These are phyloP conservation scores for Calonectria honghensis DNA, from an alignment of 2,329 filamentous ascomycete genomes.

Conservation along the genomic window DNA sequence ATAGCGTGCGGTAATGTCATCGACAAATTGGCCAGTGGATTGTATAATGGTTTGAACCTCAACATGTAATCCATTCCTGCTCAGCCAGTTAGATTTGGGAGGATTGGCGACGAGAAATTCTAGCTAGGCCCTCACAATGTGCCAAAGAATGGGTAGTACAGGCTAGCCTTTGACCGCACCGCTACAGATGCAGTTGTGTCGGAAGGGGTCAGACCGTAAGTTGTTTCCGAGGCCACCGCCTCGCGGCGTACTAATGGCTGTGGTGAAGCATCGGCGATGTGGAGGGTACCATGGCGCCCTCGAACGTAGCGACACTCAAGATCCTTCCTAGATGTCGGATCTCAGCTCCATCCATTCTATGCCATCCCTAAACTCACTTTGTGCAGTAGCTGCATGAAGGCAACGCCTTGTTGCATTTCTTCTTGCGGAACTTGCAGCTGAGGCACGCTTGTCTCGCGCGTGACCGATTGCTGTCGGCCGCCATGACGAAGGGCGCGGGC, in stretches of 20 bases:
- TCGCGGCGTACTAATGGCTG: neutral
- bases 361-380: neutral
- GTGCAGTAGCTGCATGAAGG: conserved; percentile 3
- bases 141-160: neutral
- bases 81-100: neutral
- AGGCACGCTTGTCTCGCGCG: neutral
- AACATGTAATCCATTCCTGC: neutral
- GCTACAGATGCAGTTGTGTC: neutral
- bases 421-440: conserved; percentile 1
- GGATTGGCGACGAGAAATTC: neutral
- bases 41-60: neutral
- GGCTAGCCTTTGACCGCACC: neutral
- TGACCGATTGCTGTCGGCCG: neutral
- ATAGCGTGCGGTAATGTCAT: neutral
- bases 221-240: neutral
- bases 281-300: neutral
- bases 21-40: neutral
- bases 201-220: neutral
- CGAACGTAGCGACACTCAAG: neutral
- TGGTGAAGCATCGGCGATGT: neutral
- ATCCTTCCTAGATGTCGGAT: neutral
- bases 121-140: neutral
- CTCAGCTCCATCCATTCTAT: neutral
- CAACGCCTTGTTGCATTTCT: neutral
- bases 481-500: neutral